A percentile compares a stretch with the other conserved stretches of the same genome.
Conservation (phyloP, 116 monocot genomes). For the Phalaenopsis hybrid region DNA sequence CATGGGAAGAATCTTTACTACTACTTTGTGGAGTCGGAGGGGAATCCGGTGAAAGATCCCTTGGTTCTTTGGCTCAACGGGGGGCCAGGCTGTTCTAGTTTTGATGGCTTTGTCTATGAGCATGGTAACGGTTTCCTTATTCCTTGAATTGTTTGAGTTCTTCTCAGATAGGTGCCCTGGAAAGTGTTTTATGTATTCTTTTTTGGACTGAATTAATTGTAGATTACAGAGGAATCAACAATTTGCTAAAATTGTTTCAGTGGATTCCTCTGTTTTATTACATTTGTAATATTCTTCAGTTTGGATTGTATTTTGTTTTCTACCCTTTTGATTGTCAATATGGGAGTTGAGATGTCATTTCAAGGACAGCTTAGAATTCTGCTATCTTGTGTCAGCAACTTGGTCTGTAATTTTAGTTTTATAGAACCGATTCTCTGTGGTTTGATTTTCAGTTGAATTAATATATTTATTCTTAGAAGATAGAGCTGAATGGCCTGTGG, state of each 20-base stretch:
- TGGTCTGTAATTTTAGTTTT: not conserved
- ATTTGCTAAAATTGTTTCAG: not conserved
- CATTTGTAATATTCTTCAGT: not conserved
- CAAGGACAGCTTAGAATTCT: not conserved
- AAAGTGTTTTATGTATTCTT: not conserved
- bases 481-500: not conserved
- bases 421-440: not conserved
- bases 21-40: constrained; percentile 59
- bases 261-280: not conserved
- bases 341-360: not conserved
- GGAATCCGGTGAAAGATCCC: constrained; percentile 46
- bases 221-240: not conserved
- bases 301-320: not conserved
- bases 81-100: constrained; percentile 65
- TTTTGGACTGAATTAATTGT: not conserved
- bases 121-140: constrained; percentile 28
- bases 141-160: too few species aligned
- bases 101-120: constrained; percentile 60
- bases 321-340: not conserved
- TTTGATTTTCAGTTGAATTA: not conserved
- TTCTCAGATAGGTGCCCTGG: not conserved
- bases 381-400: too few species aligned
- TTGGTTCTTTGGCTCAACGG: constrained; percentile 65
- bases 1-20: constrained; percentile 54
- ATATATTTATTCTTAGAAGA: not conserved